Evolutionary conservation across 257 asterid species (phyloP).

Genomic region (Jacaranda mimosifolia): DNA sequence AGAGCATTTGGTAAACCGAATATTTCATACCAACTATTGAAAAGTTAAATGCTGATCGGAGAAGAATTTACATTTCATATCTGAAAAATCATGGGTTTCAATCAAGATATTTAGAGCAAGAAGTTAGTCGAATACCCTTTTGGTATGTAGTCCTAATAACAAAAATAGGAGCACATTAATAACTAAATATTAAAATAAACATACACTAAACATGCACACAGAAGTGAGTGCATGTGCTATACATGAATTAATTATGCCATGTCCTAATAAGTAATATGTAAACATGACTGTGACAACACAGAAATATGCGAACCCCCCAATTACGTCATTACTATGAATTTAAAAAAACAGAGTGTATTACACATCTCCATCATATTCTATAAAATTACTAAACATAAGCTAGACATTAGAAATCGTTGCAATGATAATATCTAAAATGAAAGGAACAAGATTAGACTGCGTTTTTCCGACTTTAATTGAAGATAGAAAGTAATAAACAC

Average conservation of each 20-base stretch:
- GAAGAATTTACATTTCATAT: not conserved
- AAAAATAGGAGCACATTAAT: not conserved
- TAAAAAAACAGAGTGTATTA: no score
- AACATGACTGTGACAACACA: not conserved
- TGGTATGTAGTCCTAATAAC: not conserved
- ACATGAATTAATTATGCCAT: not conserved
- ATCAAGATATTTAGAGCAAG: not conserved
- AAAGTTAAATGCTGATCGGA: conserved; percentile 1
- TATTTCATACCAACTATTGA: not conserved
- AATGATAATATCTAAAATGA: not conserved
- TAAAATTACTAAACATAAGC: not conserved
- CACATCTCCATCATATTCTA: not conserved
- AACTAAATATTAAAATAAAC: no score
- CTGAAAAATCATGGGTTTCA: not conserved
- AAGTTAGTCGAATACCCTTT: not conserved
- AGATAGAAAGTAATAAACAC: not conserved
- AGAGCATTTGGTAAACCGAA: not conserved
- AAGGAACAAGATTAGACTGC: not conserved
- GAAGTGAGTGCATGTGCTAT: not conserved
- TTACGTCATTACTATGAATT: no score
- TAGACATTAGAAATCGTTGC: not conserved
- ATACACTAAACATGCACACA: not conserved
- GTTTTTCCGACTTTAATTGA: not conserved
- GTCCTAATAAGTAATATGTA: not conserved
- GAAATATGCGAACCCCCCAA: not conserved